These are phyloP conservation scores for Naganishia friedmannii DNA, from an alignment of 768 basidiomycete species.

Conservation along the genomic window DNA sequence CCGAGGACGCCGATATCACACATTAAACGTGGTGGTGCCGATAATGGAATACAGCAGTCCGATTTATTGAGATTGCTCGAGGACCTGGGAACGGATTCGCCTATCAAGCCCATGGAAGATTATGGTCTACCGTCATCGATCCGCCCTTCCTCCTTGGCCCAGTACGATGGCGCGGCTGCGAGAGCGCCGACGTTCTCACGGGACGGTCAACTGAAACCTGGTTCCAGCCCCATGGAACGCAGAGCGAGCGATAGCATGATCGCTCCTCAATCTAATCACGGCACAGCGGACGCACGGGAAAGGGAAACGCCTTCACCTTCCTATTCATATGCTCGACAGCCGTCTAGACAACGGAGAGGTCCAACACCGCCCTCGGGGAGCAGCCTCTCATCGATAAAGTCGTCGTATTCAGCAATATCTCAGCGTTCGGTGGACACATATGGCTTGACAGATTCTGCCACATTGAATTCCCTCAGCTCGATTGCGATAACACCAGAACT, in stretches of 20 bases:
- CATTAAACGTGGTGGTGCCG: conserved; percentile 7
- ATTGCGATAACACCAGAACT: conserved; percentile 18
- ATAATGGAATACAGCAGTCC: conserved; percentile 10
- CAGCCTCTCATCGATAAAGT: conserved; percentile 17
- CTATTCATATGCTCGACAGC: conserved; percentile 1
- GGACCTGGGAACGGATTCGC: conserved; percentile 21
- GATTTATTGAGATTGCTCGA: conserved; percentile 14
- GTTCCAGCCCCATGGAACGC: conserved; percentile 19
- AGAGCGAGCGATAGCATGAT: conserved; percentile 21
- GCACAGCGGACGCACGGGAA: not conserved
- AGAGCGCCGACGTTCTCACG: not conserved
- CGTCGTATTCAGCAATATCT: conserved; percentile 3
- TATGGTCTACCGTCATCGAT: conserved; percentile 9
- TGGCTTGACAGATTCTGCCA: conserved; percentile 18
- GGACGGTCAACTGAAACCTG: not conserved
- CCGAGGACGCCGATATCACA: conserved; percentile 18
- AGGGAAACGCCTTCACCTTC: conserved; percentile 16
- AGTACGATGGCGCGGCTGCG: not conserved
- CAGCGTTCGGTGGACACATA: conserved; percentile 5
- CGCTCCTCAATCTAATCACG: not conserved
- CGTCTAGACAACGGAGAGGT: not conserved
- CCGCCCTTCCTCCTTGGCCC: conserved; percentile 9
- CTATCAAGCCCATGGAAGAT: conserved; percentile 22
- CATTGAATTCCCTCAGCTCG: conserved; percentile 4
- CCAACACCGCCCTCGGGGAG: conserved; percentile 18